Base-by-base conservation (phyloP, 768 basidiomycete genomes). In the Amanita jacksonii region DNA sequence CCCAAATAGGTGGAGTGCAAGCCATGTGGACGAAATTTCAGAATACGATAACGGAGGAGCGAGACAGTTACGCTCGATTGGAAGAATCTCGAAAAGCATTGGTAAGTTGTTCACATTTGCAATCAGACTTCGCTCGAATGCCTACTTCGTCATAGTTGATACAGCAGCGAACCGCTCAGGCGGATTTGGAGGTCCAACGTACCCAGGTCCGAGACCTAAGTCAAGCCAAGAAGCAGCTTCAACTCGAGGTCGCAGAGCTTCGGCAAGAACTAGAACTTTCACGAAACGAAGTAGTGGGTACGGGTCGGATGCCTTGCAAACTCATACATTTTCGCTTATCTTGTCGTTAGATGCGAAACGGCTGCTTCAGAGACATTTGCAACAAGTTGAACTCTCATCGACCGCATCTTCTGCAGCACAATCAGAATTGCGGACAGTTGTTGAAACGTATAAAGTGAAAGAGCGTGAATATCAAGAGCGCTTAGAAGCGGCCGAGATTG, bases 11-110 rank as follows among this genome's bases (percentile, higher is more conserved):
- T 51, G 76, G 77, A 19, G 67, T 80, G 19, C 76, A 81, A 49
- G 72, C 70, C 0, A 74, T 82, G 66, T 82, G 79, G 79, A 62
- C 66, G 30, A 80, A 79, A 49, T 77, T 81, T 64, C 73, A 77
- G 59, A 69, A 66, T 48, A 70, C 72, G 0, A 78, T 81, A 28
- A 48, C 66, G 0, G 68, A 72, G 38, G 81, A 84, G 55, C 70
- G 79, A 18, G 73, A 77, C 38, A 79, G 70, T 46, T 81, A 80
- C 49, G 56, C 66, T 32, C 74, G 77, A 19, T 60, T 83, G 10
- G 83, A 85, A 51, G 83, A 82, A 50, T 83, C 81, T 12, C 69
- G 77, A 36, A 81, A 77, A 54, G 80, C 82, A 42, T 57, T 85
- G 51, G 80, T 84, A 58, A 49, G 77, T 60, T n/a, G n/a, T n/a